phyloP scores from a whole-genome alignment of 2,329 filamentous ascomycete genomes.

The Ophiostoma australiae region DNA sequence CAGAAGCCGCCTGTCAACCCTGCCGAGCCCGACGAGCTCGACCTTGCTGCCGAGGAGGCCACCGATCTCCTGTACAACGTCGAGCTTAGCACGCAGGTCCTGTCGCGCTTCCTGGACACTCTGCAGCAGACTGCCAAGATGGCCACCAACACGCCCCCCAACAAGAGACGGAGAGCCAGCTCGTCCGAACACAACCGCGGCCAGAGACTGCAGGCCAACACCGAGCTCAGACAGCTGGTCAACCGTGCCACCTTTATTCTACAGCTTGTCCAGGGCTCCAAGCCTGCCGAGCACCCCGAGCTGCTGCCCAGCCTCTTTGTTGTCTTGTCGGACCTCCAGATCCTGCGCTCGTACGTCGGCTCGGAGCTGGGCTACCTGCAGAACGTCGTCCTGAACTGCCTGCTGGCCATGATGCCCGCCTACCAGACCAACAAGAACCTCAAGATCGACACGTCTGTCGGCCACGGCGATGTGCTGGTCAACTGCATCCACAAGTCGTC shows the following conservation, averaged over 20 bases:
- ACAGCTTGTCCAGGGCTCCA: conserved; percentile 78
- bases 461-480: conserved; percentile 85
- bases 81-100: conserved; percentile 65
- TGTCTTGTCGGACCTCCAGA: conserved; percentile 78
- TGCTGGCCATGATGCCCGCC: conserved; percentile 77
- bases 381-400: conserved; percentile 72
- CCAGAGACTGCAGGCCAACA: conserved; percentile 56
- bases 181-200: conserved; percentile 61
- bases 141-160: conserved; percentile 64
- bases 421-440: conserved; percentile 59
- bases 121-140: conserved; percentile 70
- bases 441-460: conserved; percentile 69
- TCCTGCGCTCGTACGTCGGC: conserved; percentile 72
- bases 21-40: conserved; percentile 35
- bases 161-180: conserved; percentile 76
- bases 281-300: conserved; percentile 67
- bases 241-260: conserved; percentile 79
- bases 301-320: conserved; percentile 77
- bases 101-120: conserved; percentile 67
- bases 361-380: conserved; percentile 89
- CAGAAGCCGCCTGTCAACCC: conserved; percentile 39
- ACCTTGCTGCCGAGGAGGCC: conserved; percentile 53
- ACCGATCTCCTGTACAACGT: conserved; percentile 68
- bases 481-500: conserved; percentile 89
- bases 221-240: conserved; percentile 62